Evolutionary conservation across 768 basidiomycete genomes (phyloP), one percentile per base, ranked within the genome.

Genomic region (Asterophora lycoperdoides): DNA sequence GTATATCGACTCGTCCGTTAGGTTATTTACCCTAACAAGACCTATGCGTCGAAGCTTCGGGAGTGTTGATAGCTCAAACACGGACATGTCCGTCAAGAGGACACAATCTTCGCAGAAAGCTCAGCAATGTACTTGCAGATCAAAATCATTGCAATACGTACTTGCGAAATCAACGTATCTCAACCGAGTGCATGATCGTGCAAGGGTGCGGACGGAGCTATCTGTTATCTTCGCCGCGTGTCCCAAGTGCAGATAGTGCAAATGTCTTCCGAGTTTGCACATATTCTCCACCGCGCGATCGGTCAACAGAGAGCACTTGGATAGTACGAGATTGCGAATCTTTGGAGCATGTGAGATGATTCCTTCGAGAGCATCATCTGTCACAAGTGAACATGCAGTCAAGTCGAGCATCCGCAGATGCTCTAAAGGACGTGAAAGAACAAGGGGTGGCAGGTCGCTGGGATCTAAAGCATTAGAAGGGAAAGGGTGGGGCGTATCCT

Each of bases 141-240:
- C 30, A 56, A 38, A 36, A 44, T 9, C 10, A 19, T 32, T 39
- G 34, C 19, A 42, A 10, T 7, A 79, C 89, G 61, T 51, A 94
- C 93, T 93, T 5, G 96, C 96, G 53, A 99, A 85, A 67, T 99
- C 96, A 56, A 99, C 84, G 64, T 98, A 99, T 58, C 96, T 76
- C 55, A 99, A 67, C 26, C 95, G 77, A 1, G 89, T 93, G 67
- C 96, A 99, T 30, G 81, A 77, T 36, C 90, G 76, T 9, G 93
- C 94, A 18, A 99, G 74, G 8, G 78, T 76, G 47, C 82, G 84
- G 30, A 99, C 87, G 7, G 89, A 91, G 34, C 79, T 78, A 65
- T 99, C 96, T 6, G 93, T 95, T 54, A 98, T 93, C 57, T 83
- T 84, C 56, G 73, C 73, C 6, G 91, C 89, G 70, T 99, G 95